These are phyloP conservation scores for Leccinum fibrillosum DNA, from an alignment of 768 basidiomycete genomes.

Conservation along the genomic window DNA sequence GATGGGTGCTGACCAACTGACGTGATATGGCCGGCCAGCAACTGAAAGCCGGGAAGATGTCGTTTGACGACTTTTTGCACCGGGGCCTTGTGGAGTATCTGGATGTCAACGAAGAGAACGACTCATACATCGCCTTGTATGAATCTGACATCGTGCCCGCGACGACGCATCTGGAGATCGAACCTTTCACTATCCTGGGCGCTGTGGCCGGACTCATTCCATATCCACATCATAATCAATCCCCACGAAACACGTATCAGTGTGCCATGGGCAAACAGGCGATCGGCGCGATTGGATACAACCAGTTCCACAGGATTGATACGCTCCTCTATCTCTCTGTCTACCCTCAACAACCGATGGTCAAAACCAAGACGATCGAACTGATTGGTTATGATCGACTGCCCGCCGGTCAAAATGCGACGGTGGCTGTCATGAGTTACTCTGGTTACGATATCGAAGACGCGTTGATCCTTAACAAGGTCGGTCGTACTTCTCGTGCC, in stretches of 20 bases:
- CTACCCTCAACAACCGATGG: constrained; percentile 99
- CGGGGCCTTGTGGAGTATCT: constrained; percentile 96
- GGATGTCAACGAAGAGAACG: constrained; percentile 99
- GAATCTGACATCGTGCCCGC: constrained; percentile 77
- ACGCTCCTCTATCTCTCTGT: constrained; percentile 97
- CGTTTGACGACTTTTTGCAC: constrained; percentile 92
- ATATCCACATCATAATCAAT: constrained; percentile 99
- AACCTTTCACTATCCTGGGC: constrained; percentile 96
- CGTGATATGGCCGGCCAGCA: constrained; percentile 41
- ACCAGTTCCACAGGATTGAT: constrained; percentile 96
- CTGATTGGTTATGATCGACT: constrained; percentile 94
- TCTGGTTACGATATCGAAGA: constrained; percentile 99
- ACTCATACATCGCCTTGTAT: constrained; percentile 93
- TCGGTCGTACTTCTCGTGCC: constrained; percentile 26
- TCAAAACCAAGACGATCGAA: constrained; percentile 98
- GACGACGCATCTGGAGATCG: constrained; percentile 97
- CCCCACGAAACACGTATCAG: constrained; percentile 98
- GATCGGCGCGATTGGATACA: constrained; percentile 97
- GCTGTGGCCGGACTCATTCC: constrained; percentile 98
- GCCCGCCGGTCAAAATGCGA: constrained; percentile 98
- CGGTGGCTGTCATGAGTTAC: constrained; percentile 98
- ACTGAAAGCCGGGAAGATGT: constrained; percentile 72
- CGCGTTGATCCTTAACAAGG: constrained; percentile 93
- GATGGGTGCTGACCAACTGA: constrained; percentile 2
- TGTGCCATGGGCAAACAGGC: constrained; percentile 99